Evolutionary conservation across 78 protist species (phyloP).

Genomic region (Dictyostelium brefeldianum): DNA sequence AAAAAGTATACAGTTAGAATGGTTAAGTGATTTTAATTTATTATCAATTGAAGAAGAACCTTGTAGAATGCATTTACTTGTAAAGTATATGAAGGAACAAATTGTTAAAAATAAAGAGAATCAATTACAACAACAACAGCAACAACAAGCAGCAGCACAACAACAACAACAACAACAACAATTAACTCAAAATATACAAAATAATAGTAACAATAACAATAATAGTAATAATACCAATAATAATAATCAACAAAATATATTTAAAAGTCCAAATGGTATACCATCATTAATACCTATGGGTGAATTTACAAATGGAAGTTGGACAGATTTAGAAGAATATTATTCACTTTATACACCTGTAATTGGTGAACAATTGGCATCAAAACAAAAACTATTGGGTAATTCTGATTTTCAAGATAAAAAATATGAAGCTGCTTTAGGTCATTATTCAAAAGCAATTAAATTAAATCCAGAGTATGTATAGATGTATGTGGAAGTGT

Average conservation of each 20-base stretch:
- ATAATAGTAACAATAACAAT: background rate
- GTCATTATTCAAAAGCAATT: constrained; percentile 73
- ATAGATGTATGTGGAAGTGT: background rate
- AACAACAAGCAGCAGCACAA: background rate
- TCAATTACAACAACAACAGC: constrained; percentile 7
- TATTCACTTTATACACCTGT: background rate
- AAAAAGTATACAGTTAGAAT: constrained; percentile 39
- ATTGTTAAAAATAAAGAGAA: background rate
- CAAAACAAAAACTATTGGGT: constrained; percentile 66
- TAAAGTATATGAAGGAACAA: constrained; percentile 11
- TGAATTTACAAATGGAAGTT: constrained; percentile 29
- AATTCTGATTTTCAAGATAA: constrained; percentile 50
- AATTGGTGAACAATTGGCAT: constrained; percentile 26
- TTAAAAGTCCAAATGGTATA: background rate
- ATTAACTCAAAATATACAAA: background rate
- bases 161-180: background rate
- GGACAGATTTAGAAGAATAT: constrained; percentile 71
- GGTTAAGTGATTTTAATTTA: constrained; percentile 74
- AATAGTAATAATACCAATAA: no score
- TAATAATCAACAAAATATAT: background rate
- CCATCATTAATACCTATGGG: constrained; percentile 54
- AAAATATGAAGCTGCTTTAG: constrained; percentile 42
- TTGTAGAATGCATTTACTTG: constrained; percentile 44
- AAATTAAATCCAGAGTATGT: constrained; percentile 71
- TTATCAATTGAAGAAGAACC: constrained; percentile 77